phyloP scores from a whole-genome alignment of 441 rosid genomes.

The Raphanus hybrid region DNA sequence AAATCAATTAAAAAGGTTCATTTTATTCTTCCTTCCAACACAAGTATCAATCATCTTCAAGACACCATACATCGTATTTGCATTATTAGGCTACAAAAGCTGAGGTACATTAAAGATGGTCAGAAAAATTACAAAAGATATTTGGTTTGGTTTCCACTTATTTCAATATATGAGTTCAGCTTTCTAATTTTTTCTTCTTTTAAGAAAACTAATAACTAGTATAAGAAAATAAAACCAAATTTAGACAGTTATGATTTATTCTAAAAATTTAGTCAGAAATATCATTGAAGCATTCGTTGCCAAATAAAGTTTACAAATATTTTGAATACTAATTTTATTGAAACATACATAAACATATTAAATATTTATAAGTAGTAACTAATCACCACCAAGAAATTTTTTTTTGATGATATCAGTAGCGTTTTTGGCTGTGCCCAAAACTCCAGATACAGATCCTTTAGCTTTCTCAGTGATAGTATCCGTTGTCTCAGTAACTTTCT shows the following conservation, averaged over 20 bases:
- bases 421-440: conserved; percentile 49
- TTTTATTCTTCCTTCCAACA: not conserved
- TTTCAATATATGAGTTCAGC: not conserved
- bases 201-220: not conserved
- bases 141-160: not conserved
- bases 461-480: conserved; percentile 52
- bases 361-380: not conserved
- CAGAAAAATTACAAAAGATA: not conserved
- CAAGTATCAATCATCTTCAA: conserved; percentile 1
- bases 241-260: not conserved
- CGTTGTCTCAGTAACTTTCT: conserved; percentile 52
- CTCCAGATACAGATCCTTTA: conserved; percentile 44
- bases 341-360: not conserved
- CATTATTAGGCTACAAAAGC: not conserved
- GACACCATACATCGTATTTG: not conserved
- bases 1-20: not conserved
- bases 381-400: conserved; percentile 42
- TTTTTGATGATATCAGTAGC: conserved; percentile 53
- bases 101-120: not conserved
- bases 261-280: not conserved
- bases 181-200: not conserved
- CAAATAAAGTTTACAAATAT: not conserved
- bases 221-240: not conserved
- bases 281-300: not conserved
- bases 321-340: conserved; percentile 1